These are phyloP conservation scores for Teratosphaeria epicoccoides DNA, from an alignment of 2,329 filamentous ascomycete genomes.

Conservation along the genomic window DNA sequence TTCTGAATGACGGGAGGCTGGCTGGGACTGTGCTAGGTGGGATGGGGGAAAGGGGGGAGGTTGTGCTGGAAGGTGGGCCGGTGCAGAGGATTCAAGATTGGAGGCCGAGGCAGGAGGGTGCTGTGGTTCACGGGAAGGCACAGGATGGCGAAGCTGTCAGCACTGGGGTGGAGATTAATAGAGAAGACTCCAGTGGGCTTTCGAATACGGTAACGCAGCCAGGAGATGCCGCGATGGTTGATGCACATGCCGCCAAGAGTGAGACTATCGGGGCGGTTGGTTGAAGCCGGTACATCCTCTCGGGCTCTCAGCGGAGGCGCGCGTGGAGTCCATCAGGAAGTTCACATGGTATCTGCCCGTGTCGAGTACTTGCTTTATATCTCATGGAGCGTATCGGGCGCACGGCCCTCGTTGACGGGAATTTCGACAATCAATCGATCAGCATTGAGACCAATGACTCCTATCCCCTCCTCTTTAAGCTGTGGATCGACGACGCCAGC, in stretches of 20 bases:
- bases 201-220: constrained; percentile 1
- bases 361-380: no score
- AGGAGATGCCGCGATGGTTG: constrained; percentile 5
- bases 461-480: no score
- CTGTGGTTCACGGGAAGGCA: neutral
- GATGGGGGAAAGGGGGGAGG: constrained; percentile 55
- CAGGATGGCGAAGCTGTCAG: neutral
- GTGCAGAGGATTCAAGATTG: constrained; percentile 58
- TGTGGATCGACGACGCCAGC: no score
- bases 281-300: neutral
- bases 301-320: neutral
- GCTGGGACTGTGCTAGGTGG: constrained; percentile 74
- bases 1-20: constrained; percentile 76
- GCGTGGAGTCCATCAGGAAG: neutral
- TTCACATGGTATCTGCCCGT: neutral
- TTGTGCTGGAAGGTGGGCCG: constrained; percentile 69
- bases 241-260: neutral
- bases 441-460: no score
- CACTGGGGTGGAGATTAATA: neutral
- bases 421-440: no score
- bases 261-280: neutral
- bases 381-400: no score
- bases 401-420: no score
- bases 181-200: neutral
- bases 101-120: constrained; percentile 27